These are phyloP conservation scores for Helianthus tuberosus DNA, from an alignment of 129 eudicot genomes.

Conservation along the genomic window DNA sequence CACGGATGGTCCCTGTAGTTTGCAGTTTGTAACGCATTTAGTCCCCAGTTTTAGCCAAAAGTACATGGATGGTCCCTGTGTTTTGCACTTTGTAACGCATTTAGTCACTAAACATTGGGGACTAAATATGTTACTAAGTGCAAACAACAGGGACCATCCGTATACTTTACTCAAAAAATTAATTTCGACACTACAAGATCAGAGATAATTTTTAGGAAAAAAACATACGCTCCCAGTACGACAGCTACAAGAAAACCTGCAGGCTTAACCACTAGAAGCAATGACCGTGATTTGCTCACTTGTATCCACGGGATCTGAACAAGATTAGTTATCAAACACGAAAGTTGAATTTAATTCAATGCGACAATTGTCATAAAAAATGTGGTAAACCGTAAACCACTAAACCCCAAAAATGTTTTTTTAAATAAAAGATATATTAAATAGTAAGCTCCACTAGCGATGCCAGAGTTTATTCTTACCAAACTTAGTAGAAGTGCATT, in stretches of 20 bases:
- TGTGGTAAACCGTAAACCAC: not conserved
- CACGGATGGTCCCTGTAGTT: too few relatives aligned
- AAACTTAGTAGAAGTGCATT: slow-evolving; percentile 72
- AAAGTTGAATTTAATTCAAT: slow-evolving; percentile 19
- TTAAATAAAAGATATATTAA: not conserved
- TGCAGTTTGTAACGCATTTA: too few relatives aligned
- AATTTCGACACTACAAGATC: slow-evolving; percentile 11
- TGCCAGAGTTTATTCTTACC: slow-evolving; percentile 48
- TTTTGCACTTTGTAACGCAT: too few relatives aligned
- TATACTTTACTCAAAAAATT: too few relatives aligned
- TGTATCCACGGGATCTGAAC: slow-evolving; percentile 93
- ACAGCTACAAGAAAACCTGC: slow-evolving; percentile 72
- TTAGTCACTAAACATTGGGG: too few relatives aligned
- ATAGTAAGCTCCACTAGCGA: slow-evolving; percentile 6
- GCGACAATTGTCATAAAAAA: not conserved
- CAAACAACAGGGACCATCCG: too few relatives aligned
- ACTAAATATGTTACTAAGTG: too few relatives aligned
- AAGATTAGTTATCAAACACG: slow-evolving; percentile 17
- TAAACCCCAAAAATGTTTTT: not conserved
- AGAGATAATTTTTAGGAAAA: not conserved
- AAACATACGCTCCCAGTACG: slow-evolving; percentile 72
- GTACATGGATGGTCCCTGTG: too few relatives aligned
- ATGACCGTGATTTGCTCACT: slow-evolving; percentile 95
- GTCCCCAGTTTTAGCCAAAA: too few relatives aligned
- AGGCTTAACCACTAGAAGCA: slow-evolving; percentile 86